Evolutionary conservation across 2,329 filamentous ascomycete genomes (phyloP), one percentile per base, ranked within the genome.

Genomic region (Balansia obtecta): DNA sequence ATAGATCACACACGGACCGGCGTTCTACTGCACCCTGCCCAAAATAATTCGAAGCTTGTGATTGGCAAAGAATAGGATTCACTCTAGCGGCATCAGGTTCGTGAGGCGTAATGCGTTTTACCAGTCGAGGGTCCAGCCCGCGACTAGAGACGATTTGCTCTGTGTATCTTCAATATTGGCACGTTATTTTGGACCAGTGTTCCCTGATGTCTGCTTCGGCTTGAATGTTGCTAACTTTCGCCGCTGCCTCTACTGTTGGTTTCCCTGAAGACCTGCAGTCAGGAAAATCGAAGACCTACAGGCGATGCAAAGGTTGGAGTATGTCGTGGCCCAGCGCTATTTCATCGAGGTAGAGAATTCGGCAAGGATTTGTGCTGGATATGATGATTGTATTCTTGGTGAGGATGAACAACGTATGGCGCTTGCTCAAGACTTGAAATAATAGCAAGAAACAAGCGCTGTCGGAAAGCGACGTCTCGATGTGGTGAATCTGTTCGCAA

Each of bases 71-170:
- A 22, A 39, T 6, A 20, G 34, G 32, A 20, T 44, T 42, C 44
- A 20, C n/a, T 54, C 45, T 50, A 51, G 50, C 46, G 52, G 56
- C 54, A 53, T 53, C 53, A 53, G 53, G 44, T 2, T 46, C 4
- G 16, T 32, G 5, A 22, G 48, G 38, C 38, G 39, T 39, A 47
- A 38, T 47, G 43, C 33, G 44, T 22, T 46, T 27, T 8, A 41
- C 39, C 20, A 32, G 45, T 50, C 41, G 41, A 40, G 51, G 48
- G 20, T 53, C 51, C 51, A 53, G 51, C 51, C 51, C 51, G 41
- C 48, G 27, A 27, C 34, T 50, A 45, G 13, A 44, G 15, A 5
- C 5, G 9, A 27, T 10, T 27, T 20, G 16, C 32, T 38, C 12
- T 16, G 47, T 30, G 20, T 44, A 18, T 30, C 15, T 13, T 13